Evolutionary conservation across 148 eudicot genomes (phyloP).

Genomic region (Pharnaceum exiguum): DNA sequence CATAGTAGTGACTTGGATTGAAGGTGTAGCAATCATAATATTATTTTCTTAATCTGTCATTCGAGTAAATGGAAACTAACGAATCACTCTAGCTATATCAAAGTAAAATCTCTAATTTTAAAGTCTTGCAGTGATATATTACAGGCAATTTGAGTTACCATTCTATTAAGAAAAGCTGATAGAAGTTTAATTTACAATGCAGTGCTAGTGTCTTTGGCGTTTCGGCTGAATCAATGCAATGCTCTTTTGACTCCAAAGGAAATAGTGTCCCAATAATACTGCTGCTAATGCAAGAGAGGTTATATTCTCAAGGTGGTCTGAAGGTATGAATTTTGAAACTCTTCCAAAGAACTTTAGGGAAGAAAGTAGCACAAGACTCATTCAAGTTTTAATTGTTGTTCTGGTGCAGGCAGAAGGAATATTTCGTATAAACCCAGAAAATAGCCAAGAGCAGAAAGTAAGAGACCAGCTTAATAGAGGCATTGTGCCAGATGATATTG

Average conservation of each 20-base stretch:
- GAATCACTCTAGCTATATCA: too few species aligned
- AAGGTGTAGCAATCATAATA: too few species aligned
- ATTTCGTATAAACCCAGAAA: conserved; percentile 88
- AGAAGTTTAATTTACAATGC: conserved; percentile 13
- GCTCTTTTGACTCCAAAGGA: conserved; percentile 71
- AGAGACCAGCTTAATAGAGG: conserved; percentile 79
- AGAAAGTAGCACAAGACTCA: background rate
- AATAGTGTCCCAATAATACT: conserved; percentile 89
- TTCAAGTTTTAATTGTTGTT: background rate
- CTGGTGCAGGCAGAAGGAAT: conserved; percentile 76
- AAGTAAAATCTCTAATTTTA: too few species aligned
- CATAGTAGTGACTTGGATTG: too few species aligned
- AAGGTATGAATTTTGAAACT: conserved; percentile 35
- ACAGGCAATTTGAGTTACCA: background rate
- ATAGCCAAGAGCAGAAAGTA: conserved; percentile 66
- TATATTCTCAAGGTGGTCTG: conserved; percentile 68
- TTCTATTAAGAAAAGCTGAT: background rate
- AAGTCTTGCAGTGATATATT: background rate
- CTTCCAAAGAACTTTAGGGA: background rate
- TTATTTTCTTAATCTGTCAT: too few species aligned
- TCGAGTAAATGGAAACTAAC: too few species aligned
- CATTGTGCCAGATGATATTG: conserved; percentile 76
- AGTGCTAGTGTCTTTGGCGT: conserved; percentile 89
- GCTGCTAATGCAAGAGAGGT: conserved; percentile 70
- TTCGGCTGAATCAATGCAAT: conserved; percentile 93